Evolutionary conservation across 1,284 basidiomycete species (phyloP).

Genomic region (Melampsora larici-populina): DNA sequence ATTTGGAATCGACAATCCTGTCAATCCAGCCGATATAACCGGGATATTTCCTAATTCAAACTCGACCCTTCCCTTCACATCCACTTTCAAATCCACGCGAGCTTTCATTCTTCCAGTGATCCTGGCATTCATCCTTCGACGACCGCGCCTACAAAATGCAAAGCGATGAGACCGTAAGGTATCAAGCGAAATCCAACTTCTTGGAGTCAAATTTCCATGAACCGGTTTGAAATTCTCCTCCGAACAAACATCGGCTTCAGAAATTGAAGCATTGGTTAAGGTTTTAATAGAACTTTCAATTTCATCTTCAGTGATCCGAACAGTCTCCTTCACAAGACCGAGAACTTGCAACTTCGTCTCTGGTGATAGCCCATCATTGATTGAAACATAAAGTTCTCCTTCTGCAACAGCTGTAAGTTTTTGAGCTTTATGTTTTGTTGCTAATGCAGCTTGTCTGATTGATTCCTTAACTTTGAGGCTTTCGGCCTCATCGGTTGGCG

Average conservation of each 20-base stretch:
- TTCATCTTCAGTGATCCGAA: conserved; percentile 7
- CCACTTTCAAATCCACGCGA: neutral
- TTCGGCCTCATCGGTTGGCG: conserved; percentile 1
- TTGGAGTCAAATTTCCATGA: neutral
- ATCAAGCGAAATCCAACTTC: neutral
- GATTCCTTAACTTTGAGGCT: neutral
- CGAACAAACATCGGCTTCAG: neutral
- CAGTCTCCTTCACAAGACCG: conserved; percentile 6
- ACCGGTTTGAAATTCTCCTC: neutral
- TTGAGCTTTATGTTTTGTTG: neutral
- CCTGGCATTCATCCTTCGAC: conserved; percentile 4
- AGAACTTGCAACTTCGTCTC: neutral
- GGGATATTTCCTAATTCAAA: neutral
- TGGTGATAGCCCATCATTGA: neutral
- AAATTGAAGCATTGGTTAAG: neutral
- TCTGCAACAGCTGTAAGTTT: conserved; percentile 1
- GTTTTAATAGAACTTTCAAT: conserved; percentile 6
- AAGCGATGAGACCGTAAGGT: neutral
- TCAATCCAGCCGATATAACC: neutral
- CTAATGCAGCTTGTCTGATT: neutral
- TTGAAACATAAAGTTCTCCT: conserved; percentile 2
- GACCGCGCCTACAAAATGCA: conserved; percentile 15
- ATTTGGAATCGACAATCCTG: conserved; percentile 9
- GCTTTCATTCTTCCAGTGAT: conserved; percentile 27
- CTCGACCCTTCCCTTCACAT: neutral